These are phyloP conservation scores for Colletotrichum lini DNA, from an alignment of 2,329 filamentous ascomycete genomes.

Conservation along the genomic window DNA sequence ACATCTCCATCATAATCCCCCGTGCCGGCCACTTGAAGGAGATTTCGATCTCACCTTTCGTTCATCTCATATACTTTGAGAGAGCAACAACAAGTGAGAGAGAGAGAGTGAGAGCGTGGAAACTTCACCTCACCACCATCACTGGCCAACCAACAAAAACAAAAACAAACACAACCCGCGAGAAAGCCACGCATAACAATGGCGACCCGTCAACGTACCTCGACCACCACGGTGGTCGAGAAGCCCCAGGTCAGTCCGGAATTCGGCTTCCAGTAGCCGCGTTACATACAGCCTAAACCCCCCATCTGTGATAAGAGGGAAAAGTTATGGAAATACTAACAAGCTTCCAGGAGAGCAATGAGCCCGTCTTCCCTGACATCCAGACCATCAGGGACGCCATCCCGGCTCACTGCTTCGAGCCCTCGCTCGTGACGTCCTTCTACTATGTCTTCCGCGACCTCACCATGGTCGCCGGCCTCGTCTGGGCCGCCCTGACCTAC, in stretches of 20 bases:
- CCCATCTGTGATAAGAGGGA: background rate
- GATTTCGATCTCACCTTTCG: slow-evolving; percentile 1
- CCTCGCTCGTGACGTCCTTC: slow-evolving; percentile 65
- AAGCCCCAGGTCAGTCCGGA: slow-evolving; percentile 38
- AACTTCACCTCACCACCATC: background rate
- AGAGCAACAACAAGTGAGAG: too few species aligned
- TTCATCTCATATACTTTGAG: slow-evolving; percentile 29
- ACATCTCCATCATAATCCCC: background rate
- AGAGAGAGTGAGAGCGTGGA: background rate
- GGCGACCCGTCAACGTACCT: slow-evolving; percentile 36
- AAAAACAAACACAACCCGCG: too few species aligned
- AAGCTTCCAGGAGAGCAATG: slow-evolving; percentile 25
- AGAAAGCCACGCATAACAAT: slow-evolving; percentile 8
- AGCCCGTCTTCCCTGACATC: slow-evolving; percentile 59
- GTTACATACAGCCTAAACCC: background rate
- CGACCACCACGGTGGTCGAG: slow-evolving; percentile 40
- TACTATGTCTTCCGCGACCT: slow-evolving; percentile 71
- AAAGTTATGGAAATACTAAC: slow-evolving; percentile 3
- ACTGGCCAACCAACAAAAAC: background rate
- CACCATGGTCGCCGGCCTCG: slow-evolving; percentile 62
- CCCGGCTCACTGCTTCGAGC: slow-evolving; percentile 73
- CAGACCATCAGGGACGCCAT: slow-evolving; percentile 67
- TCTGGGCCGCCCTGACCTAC: slow-evolving; percentile 66
- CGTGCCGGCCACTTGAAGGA: slow-evolving; percentile 4
- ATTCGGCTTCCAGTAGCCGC: slow-evolving; percentile 1